Conservation (phyloP, 225 moss, liverwort and hornwort species). For the Antitrichia curtipendula region DNA sequence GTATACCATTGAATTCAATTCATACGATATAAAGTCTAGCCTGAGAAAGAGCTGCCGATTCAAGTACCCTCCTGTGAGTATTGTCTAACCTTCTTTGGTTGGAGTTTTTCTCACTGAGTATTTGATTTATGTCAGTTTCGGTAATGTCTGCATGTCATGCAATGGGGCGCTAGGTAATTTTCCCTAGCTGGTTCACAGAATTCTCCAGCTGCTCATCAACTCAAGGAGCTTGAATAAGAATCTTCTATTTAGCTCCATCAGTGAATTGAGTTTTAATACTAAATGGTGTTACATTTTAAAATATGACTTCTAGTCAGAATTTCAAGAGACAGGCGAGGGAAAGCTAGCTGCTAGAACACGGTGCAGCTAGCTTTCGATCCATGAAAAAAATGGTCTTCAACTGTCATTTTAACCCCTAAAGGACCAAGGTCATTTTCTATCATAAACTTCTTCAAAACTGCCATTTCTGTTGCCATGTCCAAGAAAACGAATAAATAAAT, state of each 20-base stretch:
- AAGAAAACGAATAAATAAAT: no score
- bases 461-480: no score
- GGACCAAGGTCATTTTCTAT: no score
- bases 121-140: background rate
- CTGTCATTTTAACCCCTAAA: background rate
- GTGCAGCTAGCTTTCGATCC: background rate
- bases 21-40: background rate
- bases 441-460: no score
- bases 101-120: background rate
- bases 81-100: background rate
- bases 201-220: background rate
- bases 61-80: background rate
- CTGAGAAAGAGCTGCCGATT: background rate
- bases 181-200: background rate
- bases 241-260: background rate
- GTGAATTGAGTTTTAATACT: background rate
- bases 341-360: background rate
- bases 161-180: background rate
- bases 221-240: background rate
- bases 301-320: no score
- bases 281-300: no score
- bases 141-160: background rate
- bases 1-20: background rate
- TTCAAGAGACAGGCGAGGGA: background rate
- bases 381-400: background rate